Percentiles rank a stretch among this genome's conserved stretches.
These are phyloP conservation scores for Salvia splendens DNA, from an alignment of 257 asterid genomes.

Conservation along the genomic window DNA sequence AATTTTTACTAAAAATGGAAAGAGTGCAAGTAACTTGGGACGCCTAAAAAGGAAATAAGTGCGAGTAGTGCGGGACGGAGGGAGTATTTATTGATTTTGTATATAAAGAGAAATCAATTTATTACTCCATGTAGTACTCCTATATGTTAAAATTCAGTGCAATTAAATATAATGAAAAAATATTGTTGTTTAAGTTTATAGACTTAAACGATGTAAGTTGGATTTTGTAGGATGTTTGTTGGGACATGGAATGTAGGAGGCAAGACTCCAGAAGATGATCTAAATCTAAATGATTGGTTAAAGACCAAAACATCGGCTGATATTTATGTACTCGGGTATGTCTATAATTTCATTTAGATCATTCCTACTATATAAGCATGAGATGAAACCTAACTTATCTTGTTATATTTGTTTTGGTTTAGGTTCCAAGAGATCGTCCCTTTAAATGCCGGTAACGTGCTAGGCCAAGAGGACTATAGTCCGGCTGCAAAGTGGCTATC, in stretches of 20 bases:
- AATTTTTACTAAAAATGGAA: too few species aligned
- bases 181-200: background rate
- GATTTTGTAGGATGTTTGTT: slow-evolving; percentile 61
- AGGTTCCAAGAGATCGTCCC: slow-evolving; percentile 92
- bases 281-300: slow-evolving; percentile 68
- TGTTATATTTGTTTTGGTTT: background rate
- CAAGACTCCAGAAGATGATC: slow-evolving; percentile 57
- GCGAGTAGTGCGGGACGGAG: too few species aligned
- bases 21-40: too few species aligned
- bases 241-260: slow-evolving; percentile 99
- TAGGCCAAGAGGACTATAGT: slow-evolving; percentile 63
- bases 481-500: slow-evolving; percentile 78
- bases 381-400: background rate
- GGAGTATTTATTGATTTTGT: too few species aligned
- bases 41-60: too few species aligned
- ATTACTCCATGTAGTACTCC: too few species aligned
- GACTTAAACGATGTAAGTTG: background rate
- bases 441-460: slow-evolving; percentile 73
- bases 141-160: too few species aligned
- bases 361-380: too few species aligned
- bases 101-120: too few species aligned
- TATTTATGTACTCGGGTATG: slow-evolving; percentile 82
- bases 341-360: background rate
- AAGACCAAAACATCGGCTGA: slow-evolving; percentile 54
- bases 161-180: too few species aligned